Evolutionary conservation across 2,329 filamentous ascomycete genomes (phyloP).

Genomic region (Nannizziopsis arthrosporioides): DNA sequence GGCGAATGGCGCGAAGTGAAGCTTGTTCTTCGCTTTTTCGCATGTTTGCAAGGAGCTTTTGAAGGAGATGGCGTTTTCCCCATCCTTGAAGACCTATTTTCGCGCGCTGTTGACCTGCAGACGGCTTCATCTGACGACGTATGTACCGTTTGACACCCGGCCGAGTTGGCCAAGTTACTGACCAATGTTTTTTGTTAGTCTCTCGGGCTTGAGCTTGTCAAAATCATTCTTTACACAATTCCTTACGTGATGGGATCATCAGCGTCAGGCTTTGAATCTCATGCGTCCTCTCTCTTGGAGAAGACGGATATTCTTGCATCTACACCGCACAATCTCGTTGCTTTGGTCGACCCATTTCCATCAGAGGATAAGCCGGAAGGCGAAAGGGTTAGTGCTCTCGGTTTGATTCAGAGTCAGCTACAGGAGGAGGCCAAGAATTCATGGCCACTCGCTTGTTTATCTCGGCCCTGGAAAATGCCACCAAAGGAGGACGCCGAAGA

Average conservation of each 20-base stretch:
- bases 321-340: conserved; percentile 72
- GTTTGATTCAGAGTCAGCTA: conserved; percentile 74
- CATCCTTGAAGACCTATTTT: conserved; percentile 80
- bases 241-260: conserved; percentile 75
- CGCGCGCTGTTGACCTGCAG: conserved; percentile 80
- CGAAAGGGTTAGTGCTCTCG: conserved; percentile 59
- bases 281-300: conserved; percentile 68
- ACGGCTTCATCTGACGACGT: conserved; percentile 88
- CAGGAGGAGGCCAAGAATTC: conserved; percentile 60
- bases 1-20: conserved; percentile 89
- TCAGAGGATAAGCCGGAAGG: conserved; percentile 42
- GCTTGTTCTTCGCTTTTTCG: conserved; percentile 76
- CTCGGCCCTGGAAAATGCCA: conserved; percentile 41
- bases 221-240: conserved; percentile 88
- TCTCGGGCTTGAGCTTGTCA: conserved; percentile 72
- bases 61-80: conserved; percentile 77
- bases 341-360: conserved; percentile 75
- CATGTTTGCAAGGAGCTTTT: conserved; percentile 68
- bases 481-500: conserved; percentile 36
- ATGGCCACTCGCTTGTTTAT: conserved; percentile 61
- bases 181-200: conserved; percentile 32
- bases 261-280: conserved; percentile 57
- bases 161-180: neutral
- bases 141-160: conserved; percentile 29
- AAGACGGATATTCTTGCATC: conserved; percentile 92